Evolutionary conservation across 768 basidiomycete species (phyloP).

Genomic region (Fibroporia radiculosa): DNA sequence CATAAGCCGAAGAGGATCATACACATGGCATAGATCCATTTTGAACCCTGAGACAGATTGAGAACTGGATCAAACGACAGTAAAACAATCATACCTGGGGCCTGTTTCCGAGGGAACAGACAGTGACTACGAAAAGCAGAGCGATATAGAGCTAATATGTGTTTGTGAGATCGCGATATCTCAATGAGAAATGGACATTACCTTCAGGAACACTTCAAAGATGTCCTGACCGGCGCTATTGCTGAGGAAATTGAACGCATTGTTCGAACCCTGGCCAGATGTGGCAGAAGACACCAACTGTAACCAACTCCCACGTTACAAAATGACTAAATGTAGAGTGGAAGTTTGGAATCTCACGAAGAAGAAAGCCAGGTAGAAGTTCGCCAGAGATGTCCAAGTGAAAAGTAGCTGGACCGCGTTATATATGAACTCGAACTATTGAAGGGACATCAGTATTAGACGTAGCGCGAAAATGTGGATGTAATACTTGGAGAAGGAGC

Average conservation of each 20-base stretch:
- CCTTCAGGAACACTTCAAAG: constrained; percentile 72
- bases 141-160: constrained; percentile 64
- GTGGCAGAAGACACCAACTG: constrained; percentile 83
- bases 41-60: constrained; percentile 50
- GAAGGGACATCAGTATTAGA: background rate
- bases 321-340: background rate
- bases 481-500: constrained; percentile 48
- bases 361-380: constrained; percentile 93
- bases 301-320: constrained; percentile 6
- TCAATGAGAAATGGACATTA: constrained; percentile 1
- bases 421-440: constrained; percentile 81
- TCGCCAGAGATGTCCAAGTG: constrained; percentile 90
- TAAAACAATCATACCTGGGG: constrained; percentile 51
- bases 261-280: constrained; percentile 31
- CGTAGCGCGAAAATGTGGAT: background rate
- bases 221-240: constrained; percentile 61
- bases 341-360: constrained; percentile 48
- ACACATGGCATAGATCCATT: constrained; percentile 73
- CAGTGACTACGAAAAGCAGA: constrained; percentile 71
- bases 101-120: constrained; percentile 88
- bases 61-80: background rate
- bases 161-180: background rate
- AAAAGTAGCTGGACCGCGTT: constrained; percentile 85
- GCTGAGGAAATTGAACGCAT: constrained; percentile 81
- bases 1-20: constrained; percentile 76